A percentile compares a stretch with the other conserved stretches of the same genome.
Evolutionary conservation across 208 protist species (phyloP).

Genomic region (Lotmaria passim): DNA sequence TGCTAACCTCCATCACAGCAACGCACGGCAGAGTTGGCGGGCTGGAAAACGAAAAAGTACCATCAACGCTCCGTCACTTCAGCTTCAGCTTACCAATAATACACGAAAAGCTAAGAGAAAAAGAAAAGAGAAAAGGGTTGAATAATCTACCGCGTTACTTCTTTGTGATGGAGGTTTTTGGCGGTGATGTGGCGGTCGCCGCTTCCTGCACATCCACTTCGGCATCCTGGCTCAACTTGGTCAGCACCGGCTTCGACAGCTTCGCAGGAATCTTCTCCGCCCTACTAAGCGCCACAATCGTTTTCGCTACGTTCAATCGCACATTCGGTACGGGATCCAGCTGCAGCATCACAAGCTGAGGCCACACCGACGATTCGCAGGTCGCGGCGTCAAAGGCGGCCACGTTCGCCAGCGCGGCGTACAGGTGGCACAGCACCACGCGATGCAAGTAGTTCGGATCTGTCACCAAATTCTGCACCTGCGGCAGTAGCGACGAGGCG

Average conservation of each 20-base stretch:
- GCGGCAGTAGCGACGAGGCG: constrained; percentile 64
- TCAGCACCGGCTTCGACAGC: constrained; percentile 59
- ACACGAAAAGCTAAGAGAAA: background rate
- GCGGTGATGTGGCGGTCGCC: constrained; percentile 22
- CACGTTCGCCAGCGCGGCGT: constrained; percentile 62
- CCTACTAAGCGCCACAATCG: constrained; percentile 53
- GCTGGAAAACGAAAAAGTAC: too few species aligned
- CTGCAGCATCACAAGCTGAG: constrained; percentile 62
- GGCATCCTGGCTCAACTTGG: constrained; percentile 60
- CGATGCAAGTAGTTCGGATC: constrained; percentile 82
- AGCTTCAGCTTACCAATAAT: too few species aligned
- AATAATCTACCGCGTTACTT: too few species aligned
- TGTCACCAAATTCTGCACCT: constrained; percentile 58
- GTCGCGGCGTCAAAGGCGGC: constrained; percentile 52
- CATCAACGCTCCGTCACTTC: too few species aligned
- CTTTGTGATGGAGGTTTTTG: constrained; percentile 23
- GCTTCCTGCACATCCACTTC: constrained; percentile 76
- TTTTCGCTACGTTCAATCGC: constrained; percentile 77
- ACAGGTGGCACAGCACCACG: constrained; percentile 78
- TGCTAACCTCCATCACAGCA: too few species aligned
- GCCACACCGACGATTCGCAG: constrained; percentile 65
- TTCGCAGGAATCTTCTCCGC: constrained; percentile 52
- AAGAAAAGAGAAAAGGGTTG: background rate
- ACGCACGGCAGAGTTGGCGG: too few species aligned
- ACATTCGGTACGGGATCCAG: constrained; percentile 84